Base-by-base conservation (phyloP, 495 filamentous ascomycete species). In the Geoglossum glabrum region DNA sequence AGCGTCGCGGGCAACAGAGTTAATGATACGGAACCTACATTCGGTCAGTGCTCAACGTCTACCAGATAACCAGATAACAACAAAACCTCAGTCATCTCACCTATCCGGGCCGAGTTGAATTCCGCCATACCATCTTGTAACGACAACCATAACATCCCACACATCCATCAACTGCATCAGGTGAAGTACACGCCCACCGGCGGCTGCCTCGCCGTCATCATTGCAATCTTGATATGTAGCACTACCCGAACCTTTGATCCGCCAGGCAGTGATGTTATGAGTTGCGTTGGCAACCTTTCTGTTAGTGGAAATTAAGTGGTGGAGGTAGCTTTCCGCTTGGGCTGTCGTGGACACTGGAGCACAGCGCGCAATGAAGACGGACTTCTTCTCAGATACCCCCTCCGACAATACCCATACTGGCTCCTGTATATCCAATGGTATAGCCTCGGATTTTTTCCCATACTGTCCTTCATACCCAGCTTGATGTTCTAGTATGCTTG, bases 141-240 rank as follows among this genome's bases (percentile, higher is more conserved):
- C 92, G n/a, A 98, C 84, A 1, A 97, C 88, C 67, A 96, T 80
- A 8, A 84, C 79, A 68, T 92, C 79, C 86, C 87, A 94, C 9
- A 93, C 78, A 68, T 88, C 85, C 89, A 96, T 97, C 62, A 90
- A 66, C 73, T 95, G 86, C 81, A 98, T 81, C 50, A 98, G 70
- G 71, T 93, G 86, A 43, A 95, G 72, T 63, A 97, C 64, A 27
- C 92, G 77, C 0, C 83, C 80, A 0, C 92, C 92, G 4, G 92
- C 92, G 25, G 92, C 92, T n/a, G 83, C 86, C 73, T 98, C 92
- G 11, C 92, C 92, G 65, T 98, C 92, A 66, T 97, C 92, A 63
- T 98, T 83, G 65, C 83, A 94, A 69, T 98, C 92, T 67, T 96
- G 87, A 58, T 80, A 85, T 36, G 74, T 75, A 26, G 33, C n/a